Percentiles rank a stretch among this genome's conserved stretches.
phyloP scores from a whole-genome alignment of 1,284 basidiomycete genomes.

The Schizophyllum commune region DNA sequence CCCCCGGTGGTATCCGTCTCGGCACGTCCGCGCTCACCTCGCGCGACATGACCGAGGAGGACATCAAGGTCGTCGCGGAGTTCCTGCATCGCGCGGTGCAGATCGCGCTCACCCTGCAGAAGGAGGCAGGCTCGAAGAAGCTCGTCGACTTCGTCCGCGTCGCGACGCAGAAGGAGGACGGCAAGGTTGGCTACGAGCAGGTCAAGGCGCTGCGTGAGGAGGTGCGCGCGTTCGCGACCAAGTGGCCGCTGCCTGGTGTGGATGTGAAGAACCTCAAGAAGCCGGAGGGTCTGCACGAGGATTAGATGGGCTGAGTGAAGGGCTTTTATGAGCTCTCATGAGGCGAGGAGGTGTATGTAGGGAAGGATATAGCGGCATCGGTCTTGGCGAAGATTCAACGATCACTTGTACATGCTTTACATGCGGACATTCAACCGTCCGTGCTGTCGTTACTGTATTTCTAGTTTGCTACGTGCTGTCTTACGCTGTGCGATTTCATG shows the following conservation, averaged over 20 bases:
- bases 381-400: conserved; percentile 31
- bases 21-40: conserved; percentile 94
- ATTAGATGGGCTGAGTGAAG: conserved; percentile 17
- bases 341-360: neutral
- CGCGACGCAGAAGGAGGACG: conserved; percentile 65
- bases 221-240: conserved; percentile 72
- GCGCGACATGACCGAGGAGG: conserved; percentile 85
- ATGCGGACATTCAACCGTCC: neutral
- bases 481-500: neutral
- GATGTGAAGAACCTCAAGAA: conserved; percentile 57
- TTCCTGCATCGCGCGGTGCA: conserved; percentile 93
- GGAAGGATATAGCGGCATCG: neutral
- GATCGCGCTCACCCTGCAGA: conserved; percentile 81
- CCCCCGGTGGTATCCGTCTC: conserved; percentile 95
- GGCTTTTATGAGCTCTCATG: conserved; percentile 1
- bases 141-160: conserved; percentile 93
- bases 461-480: neutral
- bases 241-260: conserved; percentile 92
- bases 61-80: conserved; percentile 82
- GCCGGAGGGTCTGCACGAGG: conserved; percentile 63
- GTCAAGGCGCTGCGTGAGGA: conserved; percentile 72
- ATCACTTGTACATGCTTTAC: conserved; percentile 16
- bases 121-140: conserved; percentile 91
- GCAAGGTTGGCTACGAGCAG: conserved; percentile 61
- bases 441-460: neutral